Evolutionary conservation across 352 stramenopile genomes (phyloP).

Genomic region (Aphanomyces stellatus): DNA sequence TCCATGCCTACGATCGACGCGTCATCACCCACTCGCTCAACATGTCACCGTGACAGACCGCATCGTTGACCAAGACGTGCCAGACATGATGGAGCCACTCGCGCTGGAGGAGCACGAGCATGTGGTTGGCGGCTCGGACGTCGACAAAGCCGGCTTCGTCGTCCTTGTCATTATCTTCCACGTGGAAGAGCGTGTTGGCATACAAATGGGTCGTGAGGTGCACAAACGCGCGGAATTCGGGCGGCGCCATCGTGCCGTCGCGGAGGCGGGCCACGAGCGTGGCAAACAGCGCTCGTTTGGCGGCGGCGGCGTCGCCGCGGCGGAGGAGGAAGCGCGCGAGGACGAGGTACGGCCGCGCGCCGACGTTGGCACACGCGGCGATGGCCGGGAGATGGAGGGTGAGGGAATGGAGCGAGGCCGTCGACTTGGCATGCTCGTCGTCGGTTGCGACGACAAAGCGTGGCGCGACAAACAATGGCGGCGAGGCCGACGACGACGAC

Average conservation of each 20-base stretch:
- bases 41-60: no score
- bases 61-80: no score
- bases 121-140: not conserved
- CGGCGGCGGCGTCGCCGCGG: not conserved
- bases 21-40: no score
- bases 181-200: not conserved
- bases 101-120: not conserved
- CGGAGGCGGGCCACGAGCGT: not conserved
- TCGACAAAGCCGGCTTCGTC: not conserved
- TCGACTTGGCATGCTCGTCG: not conserved
- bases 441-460: not conserved
- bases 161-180: no score
- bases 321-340: constrained; percentile 3
- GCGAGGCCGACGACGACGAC: not conserved
- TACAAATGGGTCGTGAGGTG: not conserved
- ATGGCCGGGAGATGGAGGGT: not conserved
- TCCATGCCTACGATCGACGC: not conserved
- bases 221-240: not conserved
- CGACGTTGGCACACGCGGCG: not conserved
- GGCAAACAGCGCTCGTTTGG: not conserved
- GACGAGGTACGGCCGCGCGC: not conserved
- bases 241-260: not conserved
- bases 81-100: constrained; percentile 1
- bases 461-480: no score
- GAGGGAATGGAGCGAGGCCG: not conserved